Evolutionary conservation across 768 basidiomycete species (phyloP).

Genomic region (Boletus rubropictus): DNA sequence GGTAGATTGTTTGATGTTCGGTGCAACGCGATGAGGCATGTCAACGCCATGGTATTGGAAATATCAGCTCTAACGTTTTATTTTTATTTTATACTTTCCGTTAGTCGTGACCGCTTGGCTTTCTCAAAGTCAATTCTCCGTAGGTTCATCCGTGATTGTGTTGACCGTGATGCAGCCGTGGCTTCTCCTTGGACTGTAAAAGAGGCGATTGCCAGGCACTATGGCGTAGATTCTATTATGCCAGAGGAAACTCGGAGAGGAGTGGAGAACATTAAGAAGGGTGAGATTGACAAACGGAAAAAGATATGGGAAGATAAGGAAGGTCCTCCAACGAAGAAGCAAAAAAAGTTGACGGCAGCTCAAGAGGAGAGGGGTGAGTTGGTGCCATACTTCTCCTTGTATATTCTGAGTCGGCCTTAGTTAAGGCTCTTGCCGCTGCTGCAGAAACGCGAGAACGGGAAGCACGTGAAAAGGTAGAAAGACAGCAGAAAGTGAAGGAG

Average conservation of each 20-base stretch:
- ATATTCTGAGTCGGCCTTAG: constrained; percentile 15
- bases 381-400: neutral
- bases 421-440: constrained; percentile 29
- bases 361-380: constrained; percentile 68
- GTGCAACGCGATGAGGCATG: constrained; percentile 74
- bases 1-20: constrained; percentile 82
- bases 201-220: constrained; percentile 71
- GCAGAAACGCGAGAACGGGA: constrained; percentile 68
- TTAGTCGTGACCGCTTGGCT: constrained; percentile 87
- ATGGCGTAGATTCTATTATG: constrained; percentile 82
- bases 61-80: neutral
- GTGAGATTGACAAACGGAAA: constrained; percentile 90
- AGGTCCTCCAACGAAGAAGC: constrained; percentile 73
- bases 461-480: constrained; percentile 63
- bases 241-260: constrained; percentile 76
- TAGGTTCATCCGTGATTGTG: constrained; percentile 92
- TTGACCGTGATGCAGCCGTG: constrained; percentile 86
- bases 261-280: constrained; percentile 76
- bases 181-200: constrained; percentile 97
- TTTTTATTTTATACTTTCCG: neutral
- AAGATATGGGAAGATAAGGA: constrained; percentile 88
- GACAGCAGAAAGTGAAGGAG: constrained; percentile 57
- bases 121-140: constrained; percentile 97
- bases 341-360: constrained; percentile 68
- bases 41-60: constrained; percentile 7